Percentiles rank a stretch among this genome's conserved stretches.
These are phyloP conservation scores for Rhodosporidiobolus sp. DNA, from an alignment of 768 basidiomycete species.

Conservation along the genomic window DNA sequence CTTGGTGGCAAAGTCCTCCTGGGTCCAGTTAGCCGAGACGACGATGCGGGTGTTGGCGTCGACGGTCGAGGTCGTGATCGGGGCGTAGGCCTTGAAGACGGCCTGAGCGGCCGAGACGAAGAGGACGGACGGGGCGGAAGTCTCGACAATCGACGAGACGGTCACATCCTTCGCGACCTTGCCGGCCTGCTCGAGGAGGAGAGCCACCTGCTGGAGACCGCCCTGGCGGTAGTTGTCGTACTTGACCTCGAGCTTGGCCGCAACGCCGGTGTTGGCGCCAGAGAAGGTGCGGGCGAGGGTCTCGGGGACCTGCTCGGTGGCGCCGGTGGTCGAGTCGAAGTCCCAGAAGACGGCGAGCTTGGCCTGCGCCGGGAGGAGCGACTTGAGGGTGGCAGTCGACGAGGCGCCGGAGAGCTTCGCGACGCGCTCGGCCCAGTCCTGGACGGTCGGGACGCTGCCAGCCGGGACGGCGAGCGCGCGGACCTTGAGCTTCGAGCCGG, in stretches of 20 bases:
- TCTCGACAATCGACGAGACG: constrained; percentile 46
- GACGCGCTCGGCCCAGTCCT: constrained; percentile 50
- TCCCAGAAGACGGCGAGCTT: constrained; percentile 48
- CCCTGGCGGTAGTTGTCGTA: constrained; percentile 74
- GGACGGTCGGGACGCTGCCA: constrained; percentile 45
- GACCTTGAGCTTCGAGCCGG: constrained; percentile 44
- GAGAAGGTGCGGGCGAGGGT: constrained; percentile 59
- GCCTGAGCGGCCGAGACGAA: constrained; percentile 68
- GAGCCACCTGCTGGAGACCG: constrained; percentile 65
- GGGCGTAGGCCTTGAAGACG: constrained; percentile 72
- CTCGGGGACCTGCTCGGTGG: constrained; percentile 37
- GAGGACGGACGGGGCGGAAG: constrained; percentile 59
- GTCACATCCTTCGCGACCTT: constrained; percentile 48
- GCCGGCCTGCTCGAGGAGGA: constrained; percentile 59
- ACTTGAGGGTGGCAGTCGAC: constrained; percentile 55
- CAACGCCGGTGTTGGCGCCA: constrained; percentile 52
- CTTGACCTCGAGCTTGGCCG: constrained; percentile 63
- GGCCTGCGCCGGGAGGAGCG: constrained; percentile 49
- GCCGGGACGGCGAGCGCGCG: constrained; percentile 37
- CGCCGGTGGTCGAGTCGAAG: constrained; percentile 38
- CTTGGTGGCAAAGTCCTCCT: constrained; percentile 68
- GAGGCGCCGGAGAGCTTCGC: constrained; percentile 63
- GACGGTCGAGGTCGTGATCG: constrained; percentile 65
- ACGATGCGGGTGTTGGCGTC: constrained; percentile 68
- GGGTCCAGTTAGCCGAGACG: constrained; percentile 69